Percentiles rank a stretch among this genome's conserved stretches.
phyloP scores from a whole-genome alignment of 192 early-diverging fungal genomes.

The Coemansia sp. region DNA sequence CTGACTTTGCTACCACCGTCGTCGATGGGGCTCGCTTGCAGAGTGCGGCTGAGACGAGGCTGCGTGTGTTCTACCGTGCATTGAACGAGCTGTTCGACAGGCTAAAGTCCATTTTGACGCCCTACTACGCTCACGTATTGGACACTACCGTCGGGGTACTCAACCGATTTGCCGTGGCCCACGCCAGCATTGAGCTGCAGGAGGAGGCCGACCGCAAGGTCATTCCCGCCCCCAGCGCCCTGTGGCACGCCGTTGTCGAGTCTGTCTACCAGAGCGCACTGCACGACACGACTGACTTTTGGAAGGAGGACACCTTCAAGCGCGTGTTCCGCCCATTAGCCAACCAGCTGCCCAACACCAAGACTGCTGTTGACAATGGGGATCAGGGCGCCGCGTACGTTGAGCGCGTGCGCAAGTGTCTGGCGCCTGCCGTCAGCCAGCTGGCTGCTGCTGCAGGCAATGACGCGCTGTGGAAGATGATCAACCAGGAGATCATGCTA shows the following conservation, averaged over 20 bases:
- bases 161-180: slow-evolving; percentile 45
- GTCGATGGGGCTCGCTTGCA: slow-evolving; percentile 34
- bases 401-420: slow-evolving; percentile 55
- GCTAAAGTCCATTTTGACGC: slow-evolving; percentile 66
- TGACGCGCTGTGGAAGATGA: slow-evolving; percentile 81
- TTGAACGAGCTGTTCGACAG: slow-evolving; percentile 33
- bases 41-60: slow-evolving; percentile 22
- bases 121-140: slow-evolving; percentile 75
- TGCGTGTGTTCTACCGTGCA: slow-evolving; percentile 45
- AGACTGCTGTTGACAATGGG: not conserved
- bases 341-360: slow-evolving; percentile 69
- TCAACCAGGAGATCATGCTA: slow-evolving; percentile 80
- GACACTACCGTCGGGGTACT: slow-evolving; percentile 63
- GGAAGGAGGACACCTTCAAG: slow-evolving; percentile 72
- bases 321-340: slow-evolving; percentile 71
- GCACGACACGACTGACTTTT: slow-evolving; percentile 67
- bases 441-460: slow-evolving; percentile 73
- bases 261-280: slow-evolving; percentile 65
- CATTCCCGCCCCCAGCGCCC: slow-evolving; percentile 50
- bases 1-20: slow-evolving; percentile 4
- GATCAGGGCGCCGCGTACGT: slow-evolving; percentile 46
- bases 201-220: slow-evolving; percentile 41
- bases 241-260: slow-evolving; percentile 72
- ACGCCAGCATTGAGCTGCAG: slow-evolving; percentile 38
- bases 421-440: slow-evolving; percentile 78